A percentile compares a stretch with the other conserved stretches of the same genome.
phyloP scores from a whole-genome alignment of 2,329 filamentous ascomycete species.

The Fusarium hainanense region DNA sequence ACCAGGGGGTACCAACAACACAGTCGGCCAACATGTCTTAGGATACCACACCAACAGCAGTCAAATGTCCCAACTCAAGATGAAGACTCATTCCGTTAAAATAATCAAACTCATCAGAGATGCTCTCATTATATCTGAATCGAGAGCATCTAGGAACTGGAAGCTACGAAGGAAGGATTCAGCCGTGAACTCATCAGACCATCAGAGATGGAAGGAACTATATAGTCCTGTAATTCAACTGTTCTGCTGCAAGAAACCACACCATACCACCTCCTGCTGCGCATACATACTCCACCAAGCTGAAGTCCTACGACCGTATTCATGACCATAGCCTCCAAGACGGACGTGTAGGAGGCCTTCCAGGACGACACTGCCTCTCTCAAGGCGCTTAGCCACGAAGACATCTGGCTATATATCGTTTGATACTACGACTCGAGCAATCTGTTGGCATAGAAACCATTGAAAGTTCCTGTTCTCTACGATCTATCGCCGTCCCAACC shows the following conservation, averaged over 20 bases:
- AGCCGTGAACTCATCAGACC: not conserved
- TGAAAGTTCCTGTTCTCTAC: not conserved
- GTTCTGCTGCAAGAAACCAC: not conserved
- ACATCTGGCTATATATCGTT: conserved; percentile 33
- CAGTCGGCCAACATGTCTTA: conserved; percentile 1
- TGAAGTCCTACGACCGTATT: conserved; percentile 25
- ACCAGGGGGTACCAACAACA: conserved; percentile 29
- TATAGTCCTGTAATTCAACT: not conserved
- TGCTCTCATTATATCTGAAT: not conserved
- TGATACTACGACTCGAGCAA: not conserved
- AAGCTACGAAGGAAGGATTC: not conserved
- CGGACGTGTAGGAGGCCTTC: conserved; percentile 14
- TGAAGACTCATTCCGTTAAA: not conserved
- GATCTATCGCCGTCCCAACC: not conserved
- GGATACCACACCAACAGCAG: not conserved
- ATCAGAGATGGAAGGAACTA: conserved; percentile 9
- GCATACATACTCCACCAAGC: conserved; percentile 19
- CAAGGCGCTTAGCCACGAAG: conserved; percentile 20
- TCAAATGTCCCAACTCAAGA: not conserved
- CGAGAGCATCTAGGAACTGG: not conserved
- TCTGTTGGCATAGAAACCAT: conserved; percentile 36
- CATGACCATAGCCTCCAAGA: conserved; percentile 13
- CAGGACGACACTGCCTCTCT: conserved; percentile 7
- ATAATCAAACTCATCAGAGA: not conserved
- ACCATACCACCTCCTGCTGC: conserved; percentile 4